phyloP scores from a whole-genome alignment of 1,284 basidiomycete species.

The Tilletia setariae region DNA sequence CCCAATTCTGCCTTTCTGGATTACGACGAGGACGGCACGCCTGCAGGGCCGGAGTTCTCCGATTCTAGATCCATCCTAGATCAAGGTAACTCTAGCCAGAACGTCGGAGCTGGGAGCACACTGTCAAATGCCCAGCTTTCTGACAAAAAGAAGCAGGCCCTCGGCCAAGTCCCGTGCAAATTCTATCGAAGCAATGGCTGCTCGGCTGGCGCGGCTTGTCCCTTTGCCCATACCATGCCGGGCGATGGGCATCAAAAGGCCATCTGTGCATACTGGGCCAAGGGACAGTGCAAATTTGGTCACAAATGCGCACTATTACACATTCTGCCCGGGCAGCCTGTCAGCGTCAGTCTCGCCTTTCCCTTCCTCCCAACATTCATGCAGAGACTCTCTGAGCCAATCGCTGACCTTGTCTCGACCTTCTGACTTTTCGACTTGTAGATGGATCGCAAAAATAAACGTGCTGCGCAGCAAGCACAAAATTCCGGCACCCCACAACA shows the following conservation, averaged over 20 bases:
- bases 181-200: constrained; percentile 74
- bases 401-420: background rate
- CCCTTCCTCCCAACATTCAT: background rate
- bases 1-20: background rate
- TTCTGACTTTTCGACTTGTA: constrained; percentile 50
- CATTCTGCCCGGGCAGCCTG: constrained; percentile 82
- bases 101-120: constrained; percentile 33
- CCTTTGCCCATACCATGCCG: constrained; percentile 75
- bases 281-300: constrained; percentile 93
- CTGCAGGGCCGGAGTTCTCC: background rate
- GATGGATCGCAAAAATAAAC: constrained; percentile 98
- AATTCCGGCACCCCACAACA: constrained; percentile 13
- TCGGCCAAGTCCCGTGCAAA: constrained; percentile 96
- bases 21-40: background rate
- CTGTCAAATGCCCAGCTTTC: constrained; percentile 50
- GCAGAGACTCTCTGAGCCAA: background rate
- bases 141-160: constrained; percentile 63
- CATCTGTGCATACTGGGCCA: constrained; percentile 82
- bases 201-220: constrained; percentile 90
- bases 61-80: too few relatives aligned
- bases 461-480: constrained; percentile 69
- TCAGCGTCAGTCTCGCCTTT: constrained; percentile 36
- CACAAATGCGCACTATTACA: constrained; percentile 85
- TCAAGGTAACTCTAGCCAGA: too few relatives aligned
- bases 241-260: constrained; percentile 64